phyloP scores from a whole-genome alignment of 2,329 filamentous ascomycete species.

The Neonectria ditissima region DNA sequence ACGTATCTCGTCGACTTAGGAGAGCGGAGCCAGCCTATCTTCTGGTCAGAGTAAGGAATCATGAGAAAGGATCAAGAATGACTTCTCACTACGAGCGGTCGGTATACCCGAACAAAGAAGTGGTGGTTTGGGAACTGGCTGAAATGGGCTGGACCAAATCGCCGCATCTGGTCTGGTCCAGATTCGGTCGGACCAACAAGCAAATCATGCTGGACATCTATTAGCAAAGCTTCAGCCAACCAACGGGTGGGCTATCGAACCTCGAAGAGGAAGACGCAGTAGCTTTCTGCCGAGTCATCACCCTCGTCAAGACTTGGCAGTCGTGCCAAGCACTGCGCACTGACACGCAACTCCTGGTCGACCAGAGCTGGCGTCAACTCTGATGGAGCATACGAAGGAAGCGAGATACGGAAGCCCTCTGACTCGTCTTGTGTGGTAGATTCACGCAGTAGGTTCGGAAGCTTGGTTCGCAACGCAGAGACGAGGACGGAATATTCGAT shows the following conservation, averaged over 20 bases:
- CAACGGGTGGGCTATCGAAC: constrained; percentile 49
- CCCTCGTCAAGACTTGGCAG: constrained; percentile 50
- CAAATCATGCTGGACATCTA: constrained; percentile 57
- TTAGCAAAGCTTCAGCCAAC: constrained; percentile 24
- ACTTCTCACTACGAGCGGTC: constrained; percentile 62
- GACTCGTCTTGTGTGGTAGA: constrained; percentile 36
- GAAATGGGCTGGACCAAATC: constrained; percentile 60
- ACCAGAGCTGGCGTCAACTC: constrained; percentile 52
- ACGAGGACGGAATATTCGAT: constrained; percentile 56
- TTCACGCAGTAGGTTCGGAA: constrained; percentile 51
- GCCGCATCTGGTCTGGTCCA: constrained; percentile 50
- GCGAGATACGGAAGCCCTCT: constrained; percentile 51
- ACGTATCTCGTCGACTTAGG: constrained; percentile 62
- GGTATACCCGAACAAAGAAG: constrained; percentile 67
- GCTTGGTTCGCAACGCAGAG: constrained; percentile 58
- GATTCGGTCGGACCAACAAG: constrained; percentile 55
- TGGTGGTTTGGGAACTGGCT: constrained; percentile 67
- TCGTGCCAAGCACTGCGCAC: constrained; percentile 59
- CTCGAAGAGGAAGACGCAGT: constrained; percentile 67
- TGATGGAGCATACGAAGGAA: constrained; percentile 54
- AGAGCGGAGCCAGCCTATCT: constrained; percentile 60
- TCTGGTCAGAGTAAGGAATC: constrained; percentile 31
- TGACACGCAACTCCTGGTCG: constrained; percentile 55
- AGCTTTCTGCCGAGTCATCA: constrained; percentile 51
- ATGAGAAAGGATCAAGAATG: background rate